Evolutionary conservation across 805 yeast genomes (phyloP).

Genomic region (Yamadazyma akitaensis): DNA sequence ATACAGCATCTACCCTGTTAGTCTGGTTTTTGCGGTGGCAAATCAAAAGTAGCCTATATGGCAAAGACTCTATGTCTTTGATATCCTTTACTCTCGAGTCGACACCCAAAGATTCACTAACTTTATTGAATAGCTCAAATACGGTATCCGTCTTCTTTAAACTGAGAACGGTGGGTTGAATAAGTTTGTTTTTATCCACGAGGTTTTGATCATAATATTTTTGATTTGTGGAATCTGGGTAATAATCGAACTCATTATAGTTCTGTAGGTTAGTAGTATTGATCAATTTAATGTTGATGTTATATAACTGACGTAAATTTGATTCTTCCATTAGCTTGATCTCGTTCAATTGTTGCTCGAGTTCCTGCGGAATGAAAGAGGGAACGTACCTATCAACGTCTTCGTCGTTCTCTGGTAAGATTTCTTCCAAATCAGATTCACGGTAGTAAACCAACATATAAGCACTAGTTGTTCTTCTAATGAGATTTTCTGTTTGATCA

Average conservation of each 20-base stretch:
- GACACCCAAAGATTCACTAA: conserved; percentile 9
- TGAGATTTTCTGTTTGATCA: conserved; percentile 58
- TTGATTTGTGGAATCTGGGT: conserved; percentile 52
- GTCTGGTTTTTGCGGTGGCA: conserved; percentile 70
- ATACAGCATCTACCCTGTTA: conserved; percentile 50
- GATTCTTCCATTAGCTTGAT: conserved; percentile 55
- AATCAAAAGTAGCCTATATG: conserved; percentile 62
- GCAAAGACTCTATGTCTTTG: conserved; percentile 14
- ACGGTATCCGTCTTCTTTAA: conserved; percentile 57
- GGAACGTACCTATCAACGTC: conserved; percentile 47
- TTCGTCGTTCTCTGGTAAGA: conserved; percentile 59
- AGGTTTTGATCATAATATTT: conserved; percentile 48
- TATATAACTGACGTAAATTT: conserved; percentile 56
- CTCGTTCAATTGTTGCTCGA: conserved; percentile 61
- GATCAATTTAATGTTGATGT: conserved; percentile 51
- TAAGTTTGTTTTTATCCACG: conserved; percentile 3
- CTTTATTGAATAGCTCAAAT: conserved; percentile 41
- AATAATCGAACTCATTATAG: conserved; percentile 73
- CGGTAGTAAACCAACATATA: conserved; percentile 94
- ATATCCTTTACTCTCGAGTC: background rate
- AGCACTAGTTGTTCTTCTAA: conserved; percentile 87
- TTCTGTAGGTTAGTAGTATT: conserved; percentile 51
- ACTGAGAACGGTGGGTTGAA: conserved; percentile 47
- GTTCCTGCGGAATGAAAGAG: conserved; percentile 58
- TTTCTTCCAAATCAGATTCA: conserved; percentile 50